These are phyloP conservation scores for Leucosporidium yakuticum DNA, from an alignment of 768 basidiomycete genomes.

Conservation along the genomic window DNA sequence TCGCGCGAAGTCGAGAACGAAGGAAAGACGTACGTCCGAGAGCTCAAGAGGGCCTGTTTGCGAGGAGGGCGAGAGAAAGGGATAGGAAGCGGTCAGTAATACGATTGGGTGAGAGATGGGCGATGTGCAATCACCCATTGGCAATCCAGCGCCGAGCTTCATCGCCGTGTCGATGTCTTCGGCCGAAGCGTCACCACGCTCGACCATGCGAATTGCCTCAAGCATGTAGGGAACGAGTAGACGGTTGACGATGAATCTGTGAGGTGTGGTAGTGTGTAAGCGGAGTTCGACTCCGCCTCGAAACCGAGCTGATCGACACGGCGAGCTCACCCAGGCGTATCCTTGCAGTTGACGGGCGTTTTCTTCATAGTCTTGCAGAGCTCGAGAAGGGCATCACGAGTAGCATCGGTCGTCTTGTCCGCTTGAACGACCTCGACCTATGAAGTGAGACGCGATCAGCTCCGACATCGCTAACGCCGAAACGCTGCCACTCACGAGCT, in stretches of 20 bases:
- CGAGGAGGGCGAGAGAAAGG: constrained; percentile 7
- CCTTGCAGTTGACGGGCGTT: constrained; percentile 46
- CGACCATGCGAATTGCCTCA: constrained; percentile 48
- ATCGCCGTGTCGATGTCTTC: constrained; percentile 49
- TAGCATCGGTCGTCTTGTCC: constrained; percentile 42
- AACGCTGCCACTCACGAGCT: constrained; percentile 29
- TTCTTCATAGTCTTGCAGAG: constrained; percentile 46
- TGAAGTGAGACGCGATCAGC: neutral
- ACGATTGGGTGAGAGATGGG: too few relatives aligned
- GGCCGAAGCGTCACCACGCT: constrained; percentile 47
- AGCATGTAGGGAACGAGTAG: constrained; percentile 48
- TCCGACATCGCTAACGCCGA: neutral
- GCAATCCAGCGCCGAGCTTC: constrained; percentile 47
- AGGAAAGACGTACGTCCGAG: constrained; percentile 17
- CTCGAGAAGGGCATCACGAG: constrained; percentile 43
- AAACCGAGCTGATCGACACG: neutral
- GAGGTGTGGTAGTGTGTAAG: neutral
- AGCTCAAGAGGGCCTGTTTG: constrained; percentile 44
- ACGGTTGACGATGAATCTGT: constrained; percentile 48
- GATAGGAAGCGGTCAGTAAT: neutral
- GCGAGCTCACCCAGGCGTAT: constrained; percentile 45
- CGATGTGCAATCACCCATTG: constrained; percentile 11
- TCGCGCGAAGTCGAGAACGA: neutral
- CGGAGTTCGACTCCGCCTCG: too few relatives aligned
- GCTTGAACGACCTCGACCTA: constrained; percentile 47